phyloP scores from a whole-genome alignment of 176 grass and related monocot species.

The Ensete ventricosum region DNA sequence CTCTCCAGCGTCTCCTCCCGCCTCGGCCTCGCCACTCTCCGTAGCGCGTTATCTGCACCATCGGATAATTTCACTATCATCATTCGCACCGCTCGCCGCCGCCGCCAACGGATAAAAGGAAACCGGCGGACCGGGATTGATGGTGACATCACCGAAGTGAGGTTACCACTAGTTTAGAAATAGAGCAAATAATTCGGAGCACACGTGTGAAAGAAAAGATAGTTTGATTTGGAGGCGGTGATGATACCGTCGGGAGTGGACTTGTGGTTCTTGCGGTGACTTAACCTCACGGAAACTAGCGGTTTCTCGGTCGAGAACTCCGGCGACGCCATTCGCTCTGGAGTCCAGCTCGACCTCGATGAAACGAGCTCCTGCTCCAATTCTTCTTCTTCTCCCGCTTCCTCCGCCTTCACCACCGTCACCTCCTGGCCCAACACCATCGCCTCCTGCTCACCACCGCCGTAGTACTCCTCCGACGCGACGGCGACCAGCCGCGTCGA shows the following conservation, averaged over 20 bases:
- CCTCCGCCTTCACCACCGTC: not conserved
- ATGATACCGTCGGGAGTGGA: constrained; percentile 58
- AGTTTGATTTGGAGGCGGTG: not conserved
- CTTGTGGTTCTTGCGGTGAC: constrained; percentile 33
- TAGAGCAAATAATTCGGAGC: too few species aligned
- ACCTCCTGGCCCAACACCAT: not conserved
- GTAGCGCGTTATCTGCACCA: constrained; percentile 45
- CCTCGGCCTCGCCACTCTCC: constrained; percentile 50
- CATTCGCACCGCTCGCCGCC: not conserved
- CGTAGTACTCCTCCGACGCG: too few species aligned
- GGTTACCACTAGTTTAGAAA: too few species aligned
- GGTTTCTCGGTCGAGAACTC: constrained; percentile 44
- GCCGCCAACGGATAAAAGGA: not conserved
- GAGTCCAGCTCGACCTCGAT: constrained; percentile 34
- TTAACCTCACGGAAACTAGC: constrained; percentile 45
- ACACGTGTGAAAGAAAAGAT: not conserved
- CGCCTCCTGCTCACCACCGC: too few species aligned
- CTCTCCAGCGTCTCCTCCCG: constrained; percentile 70
- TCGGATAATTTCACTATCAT: not conserved
- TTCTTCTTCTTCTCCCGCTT: not conserved
- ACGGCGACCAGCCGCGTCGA: too few species aligned
- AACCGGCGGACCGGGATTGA: too few species aligned
- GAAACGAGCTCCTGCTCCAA: constrained; percentile 26
- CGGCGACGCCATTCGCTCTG: constrained; percentile 9
- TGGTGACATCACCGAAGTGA: too few species aligned